Evolutionary conservation across 306 rosid species (phyloP), one percentile per base, ranked within the genome.

Genomic region (Cucumis melo): DNA sequence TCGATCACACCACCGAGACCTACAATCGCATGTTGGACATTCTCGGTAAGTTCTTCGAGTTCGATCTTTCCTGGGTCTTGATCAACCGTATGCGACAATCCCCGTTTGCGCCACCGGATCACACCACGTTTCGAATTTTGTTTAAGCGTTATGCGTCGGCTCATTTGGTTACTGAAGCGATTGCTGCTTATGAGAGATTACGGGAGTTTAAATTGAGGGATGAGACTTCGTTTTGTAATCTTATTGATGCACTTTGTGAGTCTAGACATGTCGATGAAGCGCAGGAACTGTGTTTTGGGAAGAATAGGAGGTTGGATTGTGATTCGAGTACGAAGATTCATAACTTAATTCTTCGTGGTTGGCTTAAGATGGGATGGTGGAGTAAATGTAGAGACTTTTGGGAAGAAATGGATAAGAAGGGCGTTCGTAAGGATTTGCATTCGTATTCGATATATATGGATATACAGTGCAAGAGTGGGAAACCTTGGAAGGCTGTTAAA

Each of bases 391-490:
- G 90, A 65, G 98, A 91, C 66, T 88, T 89, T 48, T 93, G 97
- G 98, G 90, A 87, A 42, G 97, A 88, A 83, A 93, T 93, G 96
- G 98, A 93, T 73, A 79, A 27, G 61, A 90, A 77, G 62, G 92
- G 91, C 36, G 84, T 93, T 36, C 61, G 64, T 23, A 93, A 93
- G 81, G 88, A 91, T 84, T 56, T 89, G 11, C 91, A 94, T 42
- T 89, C 97, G 0, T 93, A 90, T 79, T 84, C 98, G 1, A 90
- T 87, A 60, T 93, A 88, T 76, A 93, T 93, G 98, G 97, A 94
- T 79, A 87, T 94, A 16, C 74, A 84, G n/a, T 84, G 91, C 42
- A 91, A 91, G 87, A 86, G 91, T 27, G 96, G 95, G n/a, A 94
- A 94, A 74, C 91, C 97, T 36, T 91, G 90, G 90, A 91, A 94